A percentile compares a stretch with the other conserved stretches of the same genome.
Evolutionary conservation across 1,284 basidiomycete genomes (phyloP).

Genomic region (Trichosporon sp.): DNA sequence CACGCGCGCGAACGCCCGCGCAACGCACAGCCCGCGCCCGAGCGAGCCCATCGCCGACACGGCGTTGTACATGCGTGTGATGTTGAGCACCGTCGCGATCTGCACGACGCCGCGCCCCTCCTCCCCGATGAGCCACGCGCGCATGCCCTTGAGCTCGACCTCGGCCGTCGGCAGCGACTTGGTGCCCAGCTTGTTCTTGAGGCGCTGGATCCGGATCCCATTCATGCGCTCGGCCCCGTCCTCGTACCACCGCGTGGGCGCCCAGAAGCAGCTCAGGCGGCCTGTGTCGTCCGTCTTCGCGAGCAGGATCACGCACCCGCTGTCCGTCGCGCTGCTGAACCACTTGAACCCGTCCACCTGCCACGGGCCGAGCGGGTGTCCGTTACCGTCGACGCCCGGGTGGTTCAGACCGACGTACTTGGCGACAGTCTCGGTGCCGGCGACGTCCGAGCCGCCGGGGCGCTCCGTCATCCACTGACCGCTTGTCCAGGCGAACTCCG

Average conservation of each 20-base stretch:
- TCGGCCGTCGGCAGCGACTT: conserved; percentile 72
- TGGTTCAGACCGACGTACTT: conserved; percentile 45
- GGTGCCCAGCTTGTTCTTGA: conserved; percentile 77
- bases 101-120: conserved; percentile 62
- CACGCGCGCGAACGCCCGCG: conserved; percentile 60
- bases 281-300: conserved; percentile 44
- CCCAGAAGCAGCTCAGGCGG: conserved; percentile 63
- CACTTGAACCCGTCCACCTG: conserved; percentile 69
- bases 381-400: conserved; percentile 13
- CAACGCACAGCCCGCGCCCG: conserved; percentile 61
- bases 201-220: conserved; percentile 65
- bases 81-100: conserved; percentile 69
- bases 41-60: conserved; percentile 58
- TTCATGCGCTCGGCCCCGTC: conserved; percentile 53
- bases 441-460: conserved; percentile 71
- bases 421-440: conserved; percentile 67
- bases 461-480: conserved; percentile 85
- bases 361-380: conserved; percentile 20
- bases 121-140: conserved; percentile 63
- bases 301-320: conserved; percentile 17
- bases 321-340: conserved; percentile 77
- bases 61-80: conserved; percentile 67
- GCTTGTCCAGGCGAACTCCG: conserved; percentile 61
- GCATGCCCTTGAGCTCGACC: conserved; percentile 60
- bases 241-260: conserved; percentile 54